Percentiles rank a stretch among this genome's conserved stretches.
Evolutionary conservation across 2,329 filamentous ascomycete species (phyloP).

Genomic region (Magnaporthiopsis poae): DNA sequence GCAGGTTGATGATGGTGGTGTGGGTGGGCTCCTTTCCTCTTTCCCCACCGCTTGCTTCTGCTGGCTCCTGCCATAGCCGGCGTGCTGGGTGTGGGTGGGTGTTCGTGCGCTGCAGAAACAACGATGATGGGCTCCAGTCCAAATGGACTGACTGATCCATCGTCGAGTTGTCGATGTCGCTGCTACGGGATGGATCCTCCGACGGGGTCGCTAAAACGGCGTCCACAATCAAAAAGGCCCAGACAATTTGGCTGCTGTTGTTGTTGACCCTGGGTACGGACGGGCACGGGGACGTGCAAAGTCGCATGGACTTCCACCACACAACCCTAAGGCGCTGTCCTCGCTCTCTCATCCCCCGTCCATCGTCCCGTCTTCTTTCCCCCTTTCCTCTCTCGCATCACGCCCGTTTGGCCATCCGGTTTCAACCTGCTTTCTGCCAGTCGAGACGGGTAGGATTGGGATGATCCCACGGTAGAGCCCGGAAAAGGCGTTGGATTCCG

Average conservation of each 20-base stretch:
- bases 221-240: not conserved
- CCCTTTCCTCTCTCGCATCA: conserved; percentile 1
- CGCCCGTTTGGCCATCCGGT: not conserved
- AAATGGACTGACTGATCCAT: not conserved
- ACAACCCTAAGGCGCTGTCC: not conserved
- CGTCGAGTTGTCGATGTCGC: not conserved
- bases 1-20: not conserved
- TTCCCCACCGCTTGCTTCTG: no score
- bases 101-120: not conserved
- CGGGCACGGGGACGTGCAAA: not conserved
- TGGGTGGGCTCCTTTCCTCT: no score
- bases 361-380: conserved; percentile 2
- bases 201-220: no score
- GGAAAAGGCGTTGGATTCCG: not conserved
- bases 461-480: not conserved
- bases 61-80: not conserved
- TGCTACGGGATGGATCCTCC: not conserved
- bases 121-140: not conserved
- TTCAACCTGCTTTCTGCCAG: not conserved
- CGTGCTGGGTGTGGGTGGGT: not conserved
- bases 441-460: not conserved
- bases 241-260: not conserved
- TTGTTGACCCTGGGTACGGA: not conserved
- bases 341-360: not conserved
- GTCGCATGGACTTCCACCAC: not conserved